Evolutionary conservation across 345 rosid species (phyloP).

Genomic region (Eucalyptus curtisii): DNA sequence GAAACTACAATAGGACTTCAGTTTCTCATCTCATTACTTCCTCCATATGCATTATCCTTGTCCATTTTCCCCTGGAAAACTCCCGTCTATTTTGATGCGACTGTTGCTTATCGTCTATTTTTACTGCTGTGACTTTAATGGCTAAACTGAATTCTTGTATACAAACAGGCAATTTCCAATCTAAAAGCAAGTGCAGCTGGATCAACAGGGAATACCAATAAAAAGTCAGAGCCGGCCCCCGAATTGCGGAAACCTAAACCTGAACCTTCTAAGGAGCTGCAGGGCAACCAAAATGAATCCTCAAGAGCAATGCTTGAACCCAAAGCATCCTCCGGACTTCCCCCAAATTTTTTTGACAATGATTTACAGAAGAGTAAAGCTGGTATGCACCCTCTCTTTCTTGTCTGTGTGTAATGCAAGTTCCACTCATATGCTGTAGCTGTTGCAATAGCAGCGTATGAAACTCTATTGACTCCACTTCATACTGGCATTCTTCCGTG

Average conservation of each 20-base stretch:
- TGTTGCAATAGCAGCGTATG: neutral
- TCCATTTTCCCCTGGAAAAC: neutral
- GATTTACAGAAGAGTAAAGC: constrained; percentile 8
- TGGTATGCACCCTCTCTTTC: constrained; percentile 16
- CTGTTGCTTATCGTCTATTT: neutral
- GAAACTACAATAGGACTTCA: neutral
- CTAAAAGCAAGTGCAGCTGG: constrained; percentile 59
- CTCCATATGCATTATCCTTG: neutral
- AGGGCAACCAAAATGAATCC: constrained; percentile 7
- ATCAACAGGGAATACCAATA: constrained; percentile 1
- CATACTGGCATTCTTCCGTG: neutral
- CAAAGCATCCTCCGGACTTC: constrained; percentile 38
- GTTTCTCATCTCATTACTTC: neutral
- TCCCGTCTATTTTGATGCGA: neutral
- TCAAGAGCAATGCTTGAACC: constrained; percentile 9
- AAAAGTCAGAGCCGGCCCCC: neutral
- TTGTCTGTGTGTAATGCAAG: neutral
- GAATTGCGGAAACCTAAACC: neutral
- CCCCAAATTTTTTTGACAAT: constrained; percentile 46
- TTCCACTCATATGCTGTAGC: neutral
- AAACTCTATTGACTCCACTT: neutral
- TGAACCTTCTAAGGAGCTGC: neutral
- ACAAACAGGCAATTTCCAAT: constrained; percentile 43
- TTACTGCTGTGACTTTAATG: neutral
- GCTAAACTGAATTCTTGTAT: neutral